A percentile compares a stretch with the other conserved stretches of the same genome.
Conservation (phyloP, 192 early-diverging fungal species). For the Coemansia sp. region DNA sequence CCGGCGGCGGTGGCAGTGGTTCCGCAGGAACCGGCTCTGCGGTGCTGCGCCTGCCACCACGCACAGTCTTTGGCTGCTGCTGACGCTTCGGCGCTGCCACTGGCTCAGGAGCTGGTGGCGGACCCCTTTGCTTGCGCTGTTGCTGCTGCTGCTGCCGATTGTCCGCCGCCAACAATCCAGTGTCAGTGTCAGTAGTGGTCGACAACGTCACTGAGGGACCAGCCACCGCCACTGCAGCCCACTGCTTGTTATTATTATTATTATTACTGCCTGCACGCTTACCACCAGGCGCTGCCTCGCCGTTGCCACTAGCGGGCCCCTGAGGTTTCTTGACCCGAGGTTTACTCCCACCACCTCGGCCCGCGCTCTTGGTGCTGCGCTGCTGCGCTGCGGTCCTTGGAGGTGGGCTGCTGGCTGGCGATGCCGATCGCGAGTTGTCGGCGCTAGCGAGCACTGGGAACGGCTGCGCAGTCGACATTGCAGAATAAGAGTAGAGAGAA, state of each 20-base stretch:
- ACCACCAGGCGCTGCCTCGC: background rate
- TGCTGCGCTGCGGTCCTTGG: background rate
- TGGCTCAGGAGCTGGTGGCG: background rate
- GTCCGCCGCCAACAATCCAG: background rate
- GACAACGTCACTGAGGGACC: background rate
- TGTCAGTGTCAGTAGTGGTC: background rate
- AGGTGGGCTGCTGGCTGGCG: conserved; percentile 20
- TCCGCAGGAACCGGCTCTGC: background rate
- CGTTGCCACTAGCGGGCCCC: background rate
- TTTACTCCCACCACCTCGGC: background rate
- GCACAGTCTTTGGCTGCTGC: background rate
- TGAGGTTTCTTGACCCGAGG: background rate
- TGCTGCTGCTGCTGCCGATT: background rate
- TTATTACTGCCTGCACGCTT: background rate
- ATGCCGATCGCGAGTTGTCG: conserved; percentile 41
- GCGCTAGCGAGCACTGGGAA: conserved; percentile 45
- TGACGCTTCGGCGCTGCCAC: background rate
- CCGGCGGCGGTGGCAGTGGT: background rate
- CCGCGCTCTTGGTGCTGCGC: background rate
- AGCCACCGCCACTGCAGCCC: background rate
- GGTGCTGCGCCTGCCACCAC: conserved; percentile 1
- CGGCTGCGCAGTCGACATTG: conserved; percentile 27
- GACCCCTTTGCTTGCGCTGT: background rate
- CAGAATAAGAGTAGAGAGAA: background rate
- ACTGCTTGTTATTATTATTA: background rate